These are phyloP conservation scores for Debaryomyces nepalensis DNA, from an alignment of 1,139 yeast genomes.

Conservation along the genomic window DNA sequence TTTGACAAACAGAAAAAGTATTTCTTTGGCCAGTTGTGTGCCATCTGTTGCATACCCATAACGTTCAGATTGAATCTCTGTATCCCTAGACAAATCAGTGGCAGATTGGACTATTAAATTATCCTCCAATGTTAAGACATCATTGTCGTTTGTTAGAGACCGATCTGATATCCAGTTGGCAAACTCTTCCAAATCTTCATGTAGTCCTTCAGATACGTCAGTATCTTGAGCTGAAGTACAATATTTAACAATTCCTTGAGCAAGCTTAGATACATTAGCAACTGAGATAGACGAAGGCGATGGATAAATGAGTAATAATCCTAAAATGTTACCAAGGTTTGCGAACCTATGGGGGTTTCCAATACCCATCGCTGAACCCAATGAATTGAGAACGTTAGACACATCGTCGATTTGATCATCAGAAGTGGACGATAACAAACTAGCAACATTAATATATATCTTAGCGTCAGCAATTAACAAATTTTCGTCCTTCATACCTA, in stretches of 20 bases:
- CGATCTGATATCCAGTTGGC: conserved; percentile 18
- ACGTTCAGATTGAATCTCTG: conserved; percentile 3
- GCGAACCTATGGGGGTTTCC: conserved; percentile 9
- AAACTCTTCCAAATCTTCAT: conserved; percentile 30
- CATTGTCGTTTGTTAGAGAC: conserved; percentile 15
- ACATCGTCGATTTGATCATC: conserved; percentile 1
- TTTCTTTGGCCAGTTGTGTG: conserved; percentile 12
- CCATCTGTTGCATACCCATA: conserved; percentile 11
- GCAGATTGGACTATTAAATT: conserved; percentile 20
- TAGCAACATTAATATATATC: conserved; percentile 4
- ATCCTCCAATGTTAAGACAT: conserved; percentile 13
- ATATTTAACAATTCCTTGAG: conserved; percentile 14
- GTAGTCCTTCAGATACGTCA: conserved; percentile 15
- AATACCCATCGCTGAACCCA: conserved; percentile 6
- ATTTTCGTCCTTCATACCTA: conserved; percentile 6
- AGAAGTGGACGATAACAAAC: background rate
- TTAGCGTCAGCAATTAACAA: conserved; percentile 10
- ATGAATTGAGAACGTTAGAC: conserved; percentile 2
- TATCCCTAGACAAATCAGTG: conserved; percentile 19
- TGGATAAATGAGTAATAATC: conserved; percentile 21
- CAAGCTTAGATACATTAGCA: conserved; percentile 15
- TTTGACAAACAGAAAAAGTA: conserved; percentile 27
- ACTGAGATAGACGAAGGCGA: conserved; percentile 19
- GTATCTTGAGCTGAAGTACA: conserved; percentile 1
- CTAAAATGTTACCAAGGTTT: conserved; percentile 18